These are phyloP conservation scores for Citrus glauca DNA, from an alignment of 345 rosid genomes.

Conservation along the genomic window DNA sequence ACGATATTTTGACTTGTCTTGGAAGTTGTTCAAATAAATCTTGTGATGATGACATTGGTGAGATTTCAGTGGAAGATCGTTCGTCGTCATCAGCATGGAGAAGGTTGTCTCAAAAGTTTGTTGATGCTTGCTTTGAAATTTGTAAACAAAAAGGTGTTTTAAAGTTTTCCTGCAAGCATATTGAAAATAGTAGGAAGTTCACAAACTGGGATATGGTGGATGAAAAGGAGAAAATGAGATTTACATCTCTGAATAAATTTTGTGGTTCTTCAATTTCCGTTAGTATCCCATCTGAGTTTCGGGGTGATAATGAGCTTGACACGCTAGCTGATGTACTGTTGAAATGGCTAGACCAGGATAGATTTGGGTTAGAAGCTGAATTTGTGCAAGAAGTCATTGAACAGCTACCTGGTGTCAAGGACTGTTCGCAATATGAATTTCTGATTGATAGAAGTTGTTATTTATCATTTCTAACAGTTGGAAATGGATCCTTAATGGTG, in stretches of 20 bases:
- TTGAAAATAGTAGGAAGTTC: constrained; percentile 33
- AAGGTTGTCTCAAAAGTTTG: constrained; percentile 52
- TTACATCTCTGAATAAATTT: constrained; percentile 52
- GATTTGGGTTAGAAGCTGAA: constrained; percentile 88
- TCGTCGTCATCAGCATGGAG: constrained; percentile 82
- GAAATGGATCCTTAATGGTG: constrained; percentile 55
- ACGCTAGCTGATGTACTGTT: constrained; percentile 37
- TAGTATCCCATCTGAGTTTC: constrained; percentile 29
- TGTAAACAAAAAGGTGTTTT: constrained; percentile 37
- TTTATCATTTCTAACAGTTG: constrained; percentile 46
- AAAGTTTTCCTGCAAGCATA: constrained; percentile 67
- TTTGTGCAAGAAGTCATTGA: constrained; percentile 90
- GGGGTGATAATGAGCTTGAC: constrained; percentile 41
- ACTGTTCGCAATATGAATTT: constrained; percentile 62
- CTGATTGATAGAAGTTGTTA: constrained; percentile 49
- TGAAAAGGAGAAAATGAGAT: constrained; percentile 29
- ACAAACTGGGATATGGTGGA: constrained; percentile 35
- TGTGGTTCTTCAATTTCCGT: constrained; percentile 43
- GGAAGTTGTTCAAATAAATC: constrained; percentile 23
- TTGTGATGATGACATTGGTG: constrained; percentile 53
- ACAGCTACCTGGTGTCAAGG: constrained; percentile 63
- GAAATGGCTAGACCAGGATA: constrained; percentile 79
- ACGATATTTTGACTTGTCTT: constrained; percentile 63
- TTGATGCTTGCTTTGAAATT: constrained; percentile 50
- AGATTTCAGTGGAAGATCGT: constrained; percentile 67